Evolutionary conservation across 768 basidiomycete species (phyloP), one percentile per base, ranked within the genome.

Genomic region (Tubosaeta sp.): DNA sequence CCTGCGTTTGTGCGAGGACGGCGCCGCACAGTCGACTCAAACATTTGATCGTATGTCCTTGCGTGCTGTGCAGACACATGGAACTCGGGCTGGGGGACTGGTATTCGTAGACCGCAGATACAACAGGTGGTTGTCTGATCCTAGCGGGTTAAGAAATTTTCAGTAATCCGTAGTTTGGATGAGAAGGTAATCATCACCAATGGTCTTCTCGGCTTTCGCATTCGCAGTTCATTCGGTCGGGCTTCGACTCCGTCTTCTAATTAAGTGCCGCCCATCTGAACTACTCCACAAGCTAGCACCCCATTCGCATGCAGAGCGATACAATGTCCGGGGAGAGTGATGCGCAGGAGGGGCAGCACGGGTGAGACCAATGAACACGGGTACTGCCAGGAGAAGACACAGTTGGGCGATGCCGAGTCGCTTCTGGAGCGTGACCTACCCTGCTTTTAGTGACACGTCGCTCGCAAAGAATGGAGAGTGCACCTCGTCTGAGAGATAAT

Each of bases 361-460:
- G 5, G 92, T 94, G 47, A 95, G 76, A 16, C 86, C 82, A 70
- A 95, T 88, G 66, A 97, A 93, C 12, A 93, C 74, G 17, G 95
- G 78, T 10, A 97, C 86, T 0, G 86, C 81, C 4, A 97, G 75
- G 6, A 95, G 76, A 6, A 95, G 76, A 64, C 87, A 84, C 0
- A 97, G 77, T 61, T 98, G 95, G 0, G 88, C 88, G 19, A 97
- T 83, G 3, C 93, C 86, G 0, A 97, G 79, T 2, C 92, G 85
- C 61, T 95, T 94, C 69, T 97, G 95, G 46, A 94, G 77, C 1
- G 85, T 72, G 31, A 97, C 83, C 90, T 95, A 50, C 5, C 31
- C 43, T 29, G 12, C 26, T 8, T 37, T 49, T 48, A 63, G 43
- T 33, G 48, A 9, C 13, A 39, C 29, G 14, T n/a, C 7, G 27